These are phyloP conservation scores for Mycosarcoma maydis DNA, from an alignment of 1,284 basidiomycete species.

Conservation along the genomic window DNA sequence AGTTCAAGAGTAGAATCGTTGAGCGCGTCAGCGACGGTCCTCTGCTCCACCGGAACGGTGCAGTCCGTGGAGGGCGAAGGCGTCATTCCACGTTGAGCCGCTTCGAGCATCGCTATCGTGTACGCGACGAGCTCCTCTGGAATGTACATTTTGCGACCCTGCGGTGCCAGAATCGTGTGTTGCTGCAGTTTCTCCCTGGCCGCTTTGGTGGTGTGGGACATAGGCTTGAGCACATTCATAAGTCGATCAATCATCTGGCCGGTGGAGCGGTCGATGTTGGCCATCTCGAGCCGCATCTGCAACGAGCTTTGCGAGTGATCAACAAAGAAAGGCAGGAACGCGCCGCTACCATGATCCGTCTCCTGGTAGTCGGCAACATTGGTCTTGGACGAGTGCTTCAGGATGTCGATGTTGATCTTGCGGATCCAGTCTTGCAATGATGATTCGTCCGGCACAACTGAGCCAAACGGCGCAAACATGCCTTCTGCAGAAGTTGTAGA, in stretches of 20 bases:
- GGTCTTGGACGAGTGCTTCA: slow-evolving; percentile 59
- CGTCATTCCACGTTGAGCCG: slow-evolving; percentile 56
- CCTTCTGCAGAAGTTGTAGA: slow-evolving; percentile 2
- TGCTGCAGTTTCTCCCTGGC: slow-evolving; percentile 49
- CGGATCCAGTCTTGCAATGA: slow-evolving; percentile 64
- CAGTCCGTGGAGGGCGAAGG: slow-evolving; percentile 42
- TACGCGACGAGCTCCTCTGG: slow-evolving; percentile 65
- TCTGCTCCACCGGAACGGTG: slow-evolving; percentile 21
- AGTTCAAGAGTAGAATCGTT: slow-evolving; percentile 51
- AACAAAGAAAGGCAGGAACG: slow-evolving; percentile 61
- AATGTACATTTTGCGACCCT: slow-evolving; percentile 59
- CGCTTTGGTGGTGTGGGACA: slow-evolving; percentile 48
- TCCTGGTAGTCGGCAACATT: slow-evolving; percentile 54
- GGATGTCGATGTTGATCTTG: slow-evolving; percentile 66
- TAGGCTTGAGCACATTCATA: slow-evolving; percentile 58
- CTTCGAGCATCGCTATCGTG: slow-evolving; percentile 64
- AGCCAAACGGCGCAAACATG: slow-evolving; percentile 20
- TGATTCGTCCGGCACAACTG: slow-evolving; percentile 28
- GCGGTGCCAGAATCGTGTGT: slow-evolving; percentile 59
- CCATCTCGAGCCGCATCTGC: slow-evolving; percentile 41
- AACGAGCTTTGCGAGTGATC: slow-evolving; percentile 42
- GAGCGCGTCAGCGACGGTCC: slow-evolving; percentile 50
- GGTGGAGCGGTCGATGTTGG: slow-evolving; percentile 46
- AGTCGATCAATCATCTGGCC: slow-evolving; percentile 62
- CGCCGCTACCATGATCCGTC: slow-evolving; percentile 59